These are phyloP conservation scores for Rutidosis leptorrhynchoides DNA, from an alignment of 129 eudicot species.

Conservation along the genomic window DNA sequence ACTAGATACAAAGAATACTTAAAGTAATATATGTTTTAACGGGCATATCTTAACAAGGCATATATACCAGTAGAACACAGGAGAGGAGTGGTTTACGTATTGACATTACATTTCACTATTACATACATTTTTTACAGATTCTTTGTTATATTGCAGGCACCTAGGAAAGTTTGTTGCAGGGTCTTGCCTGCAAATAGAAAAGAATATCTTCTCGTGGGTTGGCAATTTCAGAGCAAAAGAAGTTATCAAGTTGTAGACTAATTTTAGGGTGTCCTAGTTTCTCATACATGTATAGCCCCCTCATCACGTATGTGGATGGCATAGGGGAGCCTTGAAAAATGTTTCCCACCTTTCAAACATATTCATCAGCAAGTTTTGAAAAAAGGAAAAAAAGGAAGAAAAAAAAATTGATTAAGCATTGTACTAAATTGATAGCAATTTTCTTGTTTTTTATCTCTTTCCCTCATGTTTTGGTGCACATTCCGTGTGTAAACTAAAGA, in stretches of 20 bases:
- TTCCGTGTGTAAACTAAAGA: slow-evolving; percentile 16
- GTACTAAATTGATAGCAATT: slow-evolving; percentile 17
- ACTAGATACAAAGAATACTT: slow-evolving; percentile 12
- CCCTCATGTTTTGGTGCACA: slow-evolving; percentile 16
- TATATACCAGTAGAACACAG: slow-evolving; percentile 19
- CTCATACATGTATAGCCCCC: slow-evolving; percentile 17
- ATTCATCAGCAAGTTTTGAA: slow-evolving; percentile 18
- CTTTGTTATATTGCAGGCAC: slow-evolving; percentile 45
- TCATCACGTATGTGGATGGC: slow-evolving; percentile 20
- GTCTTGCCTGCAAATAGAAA: slow-evolving; percentile 50
- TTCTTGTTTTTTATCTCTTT: slow-evolving; percentile 6
- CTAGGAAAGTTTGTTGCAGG: slow-evolving; percentile 79
- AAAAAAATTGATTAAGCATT: slow-evolving; percentile 15
- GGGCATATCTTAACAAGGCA: slow-evolving; percentile 7
- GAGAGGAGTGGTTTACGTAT: slow-evolving; percentile 15
- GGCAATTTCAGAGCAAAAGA: slow-evolving; percentile 64
- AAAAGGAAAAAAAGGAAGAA: neutral
- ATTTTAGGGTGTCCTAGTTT: slow-evolving; percentile 19
- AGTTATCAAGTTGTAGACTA: slow-evolving; percentile 45
- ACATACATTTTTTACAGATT: slow-evolving; percentile 7
- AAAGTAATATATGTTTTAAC: neutral
- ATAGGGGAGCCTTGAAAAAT: slow-evolving; percentile 17
- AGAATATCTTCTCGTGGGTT: slow-evolving; percentile 53
- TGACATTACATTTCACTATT: neutral
- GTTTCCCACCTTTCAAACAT: slow-evolving; percentile 16